Base-by-base conservation (phyloP, 495 filamentous ascomycete species). In the Hypoxylon fragiforme region DNA sequence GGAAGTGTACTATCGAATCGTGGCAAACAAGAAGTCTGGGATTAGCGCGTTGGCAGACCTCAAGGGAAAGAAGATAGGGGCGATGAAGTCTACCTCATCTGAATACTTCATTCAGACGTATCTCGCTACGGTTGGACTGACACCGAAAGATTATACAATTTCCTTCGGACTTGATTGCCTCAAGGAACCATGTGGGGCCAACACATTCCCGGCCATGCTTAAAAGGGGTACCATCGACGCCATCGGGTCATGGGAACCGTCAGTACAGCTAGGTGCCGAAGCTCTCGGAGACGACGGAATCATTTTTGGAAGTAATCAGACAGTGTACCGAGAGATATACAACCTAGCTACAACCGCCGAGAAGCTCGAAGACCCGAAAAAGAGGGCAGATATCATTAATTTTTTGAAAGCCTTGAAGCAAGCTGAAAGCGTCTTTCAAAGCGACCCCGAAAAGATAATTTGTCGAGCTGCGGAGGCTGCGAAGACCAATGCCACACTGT, bases 171-270 rank as follows among this genome's bases (percentile, higher is more conserved):
- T 50, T 20, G 47, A 66, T 11, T 76, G 73, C 51, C 62, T 70
- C 44, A 57, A 64, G 39, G 64, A 62, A 18, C 75, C 75, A 5
- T 78, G 75, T 58, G 70, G 51, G 1, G 31, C 54, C 2, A 57
- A 54, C 6, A 72, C 71, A 0, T 64, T 75, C 24, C 75, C 75
- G 11, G 31, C 42, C n/a, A 66, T 68, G 73, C 49, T 78, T 22
- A 51, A 50, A 34, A 36, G 41, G 19, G 47, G 60, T 1, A 32
- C 50, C 14, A 58, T 76, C 40, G 73, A 78, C 54, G 75, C 72
- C 4, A 68, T 76, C 39, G 75, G 75, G 1, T 55, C 73, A 28
- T 78, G 75, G 75, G 75, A 76, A 57, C 70, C 75, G 6, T 62
- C 69, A 3, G 69, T 73, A 11, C 60, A 78, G 54, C 64, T 76